phyloP scores from a whole-genome alignment of 768 basidiomycete genomes.

The Tephrocybe sp. region DNA sequence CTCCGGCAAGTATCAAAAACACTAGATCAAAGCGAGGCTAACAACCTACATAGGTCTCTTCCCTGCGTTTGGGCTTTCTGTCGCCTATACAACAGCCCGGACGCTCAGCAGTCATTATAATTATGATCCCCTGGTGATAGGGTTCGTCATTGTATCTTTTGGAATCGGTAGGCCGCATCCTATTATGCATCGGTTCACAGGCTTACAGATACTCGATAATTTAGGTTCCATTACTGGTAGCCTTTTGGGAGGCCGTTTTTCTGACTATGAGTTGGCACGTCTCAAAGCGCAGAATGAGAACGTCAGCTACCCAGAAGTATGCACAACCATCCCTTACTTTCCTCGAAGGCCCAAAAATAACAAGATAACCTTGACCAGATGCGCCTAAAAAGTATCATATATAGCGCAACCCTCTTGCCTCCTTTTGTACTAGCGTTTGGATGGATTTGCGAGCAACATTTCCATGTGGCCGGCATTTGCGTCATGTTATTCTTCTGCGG shows the following conservation, averaged over 20 bases:
- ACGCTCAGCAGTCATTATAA: slow-evolving; percentile 63
- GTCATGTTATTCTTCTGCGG: slow-evolving; percentile 74
- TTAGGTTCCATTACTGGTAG: slow-evolving; percentile 41
- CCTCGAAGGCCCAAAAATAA: not conserved
- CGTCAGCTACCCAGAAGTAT: slow-evolving; percentile 62
- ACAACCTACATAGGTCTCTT: slow-evolving; percentile 48
- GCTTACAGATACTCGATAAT: not conserved
- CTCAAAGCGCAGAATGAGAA: slow-evolving; percentile 39
- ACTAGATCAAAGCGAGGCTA: not conserved
- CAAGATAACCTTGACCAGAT: slow-evolving; percentile 44
- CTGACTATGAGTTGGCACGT: slow-evolving; percentile 36
- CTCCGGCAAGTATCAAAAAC: slow-evolving; percentile 46
- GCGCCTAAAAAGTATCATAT: slow-evolving; percentile 62
- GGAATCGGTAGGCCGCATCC: slow-evolving; percentile 49
- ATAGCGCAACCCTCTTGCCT: slow-evolving; percentile 59
- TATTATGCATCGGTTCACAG: not conserved
- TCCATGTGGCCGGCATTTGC: slow-evolving; percentile 66
- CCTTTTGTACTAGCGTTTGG: slow-evolving; percentile 64
- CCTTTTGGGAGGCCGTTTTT: slow-evolving; percentile 43
- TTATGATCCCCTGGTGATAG: slow-evolving; percentile 68
- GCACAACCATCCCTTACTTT: slow-evolving; percentile 10
- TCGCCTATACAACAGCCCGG: slow-evolving; percentile 72
- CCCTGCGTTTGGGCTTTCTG: slow-evolving; percentile 68
- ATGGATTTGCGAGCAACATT: slow-evolving; percentile 66
- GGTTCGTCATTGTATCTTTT: slow-evolving; percentile 72